Conservation (phyloP, 179 eudicot species). For the Corrigiola litoralis region DNA sequence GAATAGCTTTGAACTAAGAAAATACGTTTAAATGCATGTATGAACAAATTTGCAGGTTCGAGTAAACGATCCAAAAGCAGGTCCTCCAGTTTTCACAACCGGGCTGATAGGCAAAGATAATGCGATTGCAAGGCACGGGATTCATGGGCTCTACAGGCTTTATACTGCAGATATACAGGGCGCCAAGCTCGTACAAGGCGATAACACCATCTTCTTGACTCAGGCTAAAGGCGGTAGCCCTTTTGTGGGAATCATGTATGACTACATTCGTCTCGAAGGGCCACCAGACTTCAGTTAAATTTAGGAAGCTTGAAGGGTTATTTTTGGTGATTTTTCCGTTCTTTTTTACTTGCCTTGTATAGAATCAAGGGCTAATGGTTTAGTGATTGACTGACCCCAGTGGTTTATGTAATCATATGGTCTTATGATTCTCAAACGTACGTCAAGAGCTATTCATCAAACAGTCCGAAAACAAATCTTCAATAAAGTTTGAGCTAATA, state of each 20-base stretch:
- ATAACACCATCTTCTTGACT: slow-evolving; percentile 57
- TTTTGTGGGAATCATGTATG: slow-evolving; percentile 70
- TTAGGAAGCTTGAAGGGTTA: neutral
- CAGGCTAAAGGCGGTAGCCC: slow-evolving; percentile 57
- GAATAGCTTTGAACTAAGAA: neutral
- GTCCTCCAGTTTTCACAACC: slow-evolving; percentile 54
- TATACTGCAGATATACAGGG: slow-evolving; percentile 46
- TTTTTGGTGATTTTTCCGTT: neutral
- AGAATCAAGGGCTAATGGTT: too few species aligned
- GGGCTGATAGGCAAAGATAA: slow-evolving; percentile 68
- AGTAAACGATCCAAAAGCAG: slow-evolving; percentile 45
- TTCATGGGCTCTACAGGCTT: slow-evolving; percentile 73
- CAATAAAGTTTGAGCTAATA: too few species aligned
- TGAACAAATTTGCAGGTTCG: slow-evolving; percentile 39
- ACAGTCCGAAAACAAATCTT: too few species aligned
- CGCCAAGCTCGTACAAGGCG: slow-evolving; percentile 36
- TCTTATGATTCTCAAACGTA: too few species aligned
- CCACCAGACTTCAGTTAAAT: slow-evolving; percentile 28
- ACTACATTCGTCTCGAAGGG: slow-evolving; percentile 72
- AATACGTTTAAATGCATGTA: neutral
- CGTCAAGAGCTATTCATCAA: too few species aligned
- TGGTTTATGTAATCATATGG: too few species aligned
- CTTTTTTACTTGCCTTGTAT: neutral
- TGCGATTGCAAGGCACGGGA: slow-evolving; percentile 76
- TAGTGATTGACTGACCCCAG: too few species aligned